phyloP scores from a whole-genome alignment of 352 stramenopile genomes.

The Globisporangium sylvaticum region DNA sequence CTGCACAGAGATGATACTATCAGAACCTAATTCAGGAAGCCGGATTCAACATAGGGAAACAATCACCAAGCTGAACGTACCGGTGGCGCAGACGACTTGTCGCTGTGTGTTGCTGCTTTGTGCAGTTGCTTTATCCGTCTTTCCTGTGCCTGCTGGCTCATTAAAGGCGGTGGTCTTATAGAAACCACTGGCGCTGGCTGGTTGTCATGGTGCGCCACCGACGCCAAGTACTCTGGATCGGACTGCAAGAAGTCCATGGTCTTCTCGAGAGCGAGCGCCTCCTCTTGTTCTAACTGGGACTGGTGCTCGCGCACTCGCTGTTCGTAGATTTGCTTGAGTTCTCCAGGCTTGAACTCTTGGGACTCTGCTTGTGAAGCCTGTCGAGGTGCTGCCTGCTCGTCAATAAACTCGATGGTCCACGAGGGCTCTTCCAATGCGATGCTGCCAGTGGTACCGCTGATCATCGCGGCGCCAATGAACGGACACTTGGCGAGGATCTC shows the following conservation, averaged over 20 bases:
- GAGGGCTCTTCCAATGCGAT: conserved; percentile 19
- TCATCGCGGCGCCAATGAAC: conserved; percentile 23
- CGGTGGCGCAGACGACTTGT: not conserved
- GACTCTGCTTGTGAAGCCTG: not conserved
- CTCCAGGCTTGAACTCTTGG: conserved; percentile 17
- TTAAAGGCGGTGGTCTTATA: not conserved
- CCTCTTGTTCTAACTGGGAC: conserved; percentile 24
- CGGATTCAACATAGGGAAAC: no score
- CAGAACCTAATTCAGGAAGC: not conserved
- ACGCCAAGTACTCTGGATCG: conserved; percentile 39
- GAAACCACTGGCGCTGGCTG: not conserved
- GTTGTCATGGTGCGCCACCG: not conserved
- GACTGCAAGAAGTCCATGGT: conserved; percentile 54
- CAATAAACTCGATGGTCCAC: conserved; percentile 40
- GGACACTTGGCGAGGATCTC: conserved; percentile 49
- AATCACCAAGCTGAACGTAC: no score
- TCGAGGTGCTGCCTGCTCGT: conserved; percentile 37
- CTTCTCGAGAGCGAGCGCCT: conserved; percentile 38
- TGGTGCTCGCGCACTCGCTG: conserved; percentile 29
- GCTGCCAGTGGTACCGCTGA: not conserved
- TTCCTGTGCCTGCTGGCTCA: not conserved
- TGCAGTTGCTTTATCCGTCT: not conserved
- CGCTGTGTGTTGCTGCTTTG: not conserved
- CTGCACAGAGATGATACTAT: not conserved
- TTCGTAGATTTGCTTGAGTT: conserved; percentile 45